These are phyloP conservation scores for Aschersonia sp. DNA, from an alignment of 2,329 filamentous ascomycete species.

Conservation along the genomic window DNA sequence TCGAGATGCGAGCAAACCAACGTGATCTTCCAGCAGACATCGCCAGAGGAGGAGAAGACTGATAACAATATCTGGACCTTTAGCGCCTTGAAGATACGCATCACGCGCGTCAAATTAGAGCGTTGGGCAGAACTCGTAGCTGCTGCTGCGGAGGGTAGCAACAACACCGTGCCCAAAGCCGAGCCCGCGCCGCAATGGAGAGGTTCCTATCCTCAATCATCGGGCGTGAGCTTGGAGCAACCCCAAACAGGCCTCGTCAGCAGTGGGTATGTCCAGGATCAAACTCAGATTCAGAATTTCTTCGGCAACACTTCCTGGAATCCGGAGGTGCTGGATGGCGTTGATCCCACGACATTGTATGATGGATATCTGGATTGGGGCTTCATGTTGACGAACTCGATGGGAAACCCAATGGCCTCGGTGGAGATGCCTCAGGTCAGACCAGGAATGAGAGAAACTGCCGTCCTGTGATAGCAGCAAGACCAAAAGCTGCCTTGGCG, in stretches of 20 bases:
- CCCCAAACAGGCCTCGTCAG: slow-evolving; percentile 1
- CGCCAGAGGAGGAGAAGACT: slow-evolving; percentile 16
- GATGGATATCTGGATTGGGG: slow-evolving; percentile 21
- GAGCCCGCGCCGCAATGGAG: slow-evolving; percentile 4
- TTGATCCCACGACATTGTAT: slow-evolving; percentile 20
- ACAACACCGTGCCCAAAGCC: slow-evolving; percentile 6
- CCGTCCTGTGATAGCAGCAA: neutral
- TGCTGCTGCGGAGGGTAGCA: slow-evolving; percentile 15
- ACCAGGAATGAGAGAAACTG: neutral
- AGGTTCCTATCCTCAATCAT: slow-evolving; percentile 6
- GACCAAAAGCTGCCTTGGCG: slow-evolving; percentile 2
- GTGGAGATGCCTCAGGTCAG: slow-evolving; percentile 5
- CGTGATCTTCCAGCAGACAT: slow-evolving; percentile 16
- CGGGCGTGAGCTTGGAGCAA: slow-evolving; percentile 1
- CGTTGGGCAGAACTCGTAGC: slow-evolving; percentile 31
- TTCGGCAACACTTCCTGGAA: slow-evolving; percentile 14
- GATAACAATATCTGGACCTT: slow-evolving; percentile 34
- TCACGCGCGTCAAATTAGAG: slow-evolving; percentile 30
- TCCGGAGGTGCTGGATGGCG: slow-evolving; percentile 15
- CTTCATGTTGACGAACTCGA: slow-evolving; percentile 15
- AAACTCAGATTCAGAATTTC: slow-evolving; percentile 11
- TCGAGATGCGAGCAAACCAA: slow-evolving; percentile 28
- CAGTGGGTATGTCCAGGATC: slow-evolving; percentile 10
- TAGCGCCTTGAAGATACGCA: slow-evolving; percentile 29
- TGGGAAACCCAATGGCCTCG: slow-evolving; percentile 7